Base-by-base conservation (phyloP, 805 yeast genomes). In the Metschnikowia picachoensis region DNA sequence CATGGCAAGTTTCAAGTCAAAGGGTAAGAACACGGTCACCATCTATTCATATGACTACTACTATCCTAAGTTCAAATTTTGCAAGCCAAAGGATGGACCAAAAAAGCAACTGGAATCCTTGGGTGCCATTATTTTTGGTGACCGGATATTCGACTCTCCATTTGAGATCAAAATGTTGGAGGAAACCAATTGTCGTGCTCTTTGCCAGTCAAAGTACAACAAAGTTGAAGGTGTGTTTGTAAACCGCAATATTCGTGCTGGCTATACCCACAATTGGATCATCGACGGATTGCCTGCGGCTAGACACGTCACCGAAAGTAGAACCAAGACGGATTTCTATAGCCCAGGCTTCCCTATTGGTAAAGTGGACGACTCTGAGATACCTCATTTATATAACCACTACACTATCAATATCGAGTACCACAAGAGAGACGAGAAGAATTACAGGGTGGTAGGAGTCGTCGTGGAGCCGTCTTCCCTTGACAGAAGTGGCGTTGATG, bases 241-340 rank as follows among this genome's bases (percentile, higher is more conserved):
- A 40, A 83, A 84, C 61, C 77, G 86, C 58, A 79, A 86, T 59
- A 86, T 94, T 55, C 76, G 82, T 53, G 88, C 91, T 39, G 91
- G 90, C 2, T 94, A 87, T 65, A 79, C 77, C 60, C 87, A 88
- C 66, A 92, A 92, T 64, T 92, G 98, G 98, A 73, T 91, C 43
- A 70, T 94, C 47, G 99, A 94, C 64, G 97, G 97, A 2, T 78
- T 94, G 56, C 99, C 99, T 10, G 95, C 90, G 7, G 96, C 96
- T 4, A 81, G 78, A 58, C 61, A 66, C 42, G 68, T 81, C 25
- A 60, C 65, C 39, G 92, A 87, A 58, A 61, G 63, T 44, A 77
- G 79, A 57, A 83, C 92, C 4, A 59, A 80, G 10, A 56, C 82
- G 4, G 73, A 74, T 30, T 87, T 83, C 61, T 87, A 86, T 61